Percentiles rank a stretch among this genome's conserved stretches.
phyloP scores from a whole-genome alignment of 1,284 basidiomycete genomes.

The Melampsora occidentalis region DNA sequence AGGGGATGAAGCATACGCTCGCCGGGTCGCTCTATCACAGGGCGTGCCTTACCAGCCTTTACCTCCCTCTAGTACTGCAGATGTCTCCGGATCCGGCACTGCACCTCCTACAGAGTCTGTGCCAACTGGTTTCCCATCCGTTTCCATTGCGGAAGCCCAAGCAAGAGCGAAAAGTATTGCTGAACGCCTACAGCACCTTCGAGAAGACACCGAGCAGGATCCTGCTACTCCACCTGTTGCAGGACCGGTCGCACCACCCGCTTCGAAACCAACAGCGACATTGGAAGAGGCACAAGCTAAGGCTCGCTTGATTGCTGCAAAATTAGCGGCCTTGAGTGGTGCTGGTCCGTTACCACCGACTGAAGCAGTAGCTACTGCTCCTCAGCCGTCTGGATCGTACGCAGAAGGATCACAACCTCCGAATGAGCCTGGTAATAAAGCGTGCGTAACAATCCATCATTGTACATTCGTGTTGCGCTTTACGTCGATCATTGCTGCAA shows the following conservation, averaged over 20 bases:
- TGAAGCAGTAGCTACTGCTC: not conserved
- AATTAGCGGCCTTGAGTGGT: slow-evolving; percentile 34
- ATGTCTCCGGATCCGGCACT: not conserved
- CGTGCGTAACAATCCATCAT: slow-evolving; percentile 18
- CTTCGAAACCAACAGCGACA: slow-evolving; percentile 14
- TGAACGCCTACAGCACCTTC: slow-evolving; percentile 40
- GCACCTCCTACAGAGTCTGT: not conserved
- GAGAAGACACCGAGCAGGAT: slow-evolving; percentile 3
- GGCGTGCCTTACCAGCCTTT: slow-evolving; percentile 24
- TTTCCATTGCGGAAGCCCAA: slow-evolving; percentile 42
- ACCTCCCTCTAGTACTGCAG: not conserved
- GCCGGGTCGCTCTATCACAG: slow-evolving; percentile 40
- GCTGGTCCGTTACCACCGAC: not conserved
- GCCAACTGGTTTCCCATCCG: slow-evolving; percentile 7
- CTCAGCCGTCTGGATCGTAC: not conserved
- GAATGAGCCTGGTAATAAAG: slow-evolving; percentile 27
- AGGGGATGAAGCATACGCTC: slow-evolving; percentile 46
- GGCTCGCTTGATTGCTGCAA: slow-evolving; percentile 39
- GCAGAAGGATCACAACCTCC: not conserved
- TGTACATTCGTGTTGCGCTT: not conserved
- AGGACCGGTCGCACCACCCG: not conserved
- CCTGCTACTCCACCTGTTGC: not conserved
- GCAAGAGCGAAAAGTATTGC: slow-evolving; percentile 42
- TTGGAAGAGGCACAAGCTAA: slow-evolving; percentile 41
- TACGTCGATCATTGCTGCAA: not conserved